Evolutionary conservation across 73 alveolate genomes (phyloP).

Genomic region (Paramecium caudatum): DNA sequence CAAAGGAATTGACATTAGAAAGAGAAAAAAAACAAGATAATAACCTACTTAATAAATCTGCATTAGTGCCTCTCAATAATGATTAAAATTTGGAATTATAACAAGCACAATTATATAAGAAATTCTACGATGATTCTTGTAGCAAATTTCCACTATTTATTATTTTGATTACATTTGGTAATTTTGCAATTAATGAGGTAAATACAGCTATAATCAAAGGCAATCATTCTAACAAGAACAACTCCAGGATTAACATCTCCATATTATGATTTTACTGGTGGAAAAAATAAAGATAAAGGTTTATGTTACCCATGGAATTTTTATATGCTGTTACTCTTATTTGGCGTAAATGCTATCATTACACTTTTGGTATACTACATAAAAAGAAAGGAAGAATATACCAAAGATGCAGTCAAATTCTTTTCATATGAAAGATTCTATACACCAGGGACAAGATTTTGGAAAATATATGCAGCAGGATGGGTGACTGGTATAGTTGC

Average conservation of each 20-base stretch:
- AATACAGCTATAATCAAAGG: neutral
- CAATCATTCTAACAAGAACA: neutral
- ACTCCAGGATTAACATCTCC: conserved; percentile 27
- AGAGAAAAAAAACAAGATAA: neutral
- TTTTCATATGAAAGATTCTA: conserved; percentile 30
- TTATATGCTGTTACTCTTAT: conserved; percentile 1
- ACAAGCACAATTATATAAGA: neutral
- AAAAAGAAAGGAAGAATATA: conserved; percentile 41
- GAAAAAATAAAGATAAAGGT: neutral
- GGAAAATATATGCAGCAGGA: conserved; percentile 39
- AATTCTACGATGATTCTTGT: neutral
- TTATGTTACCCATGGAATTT: conserved; percentile 8
- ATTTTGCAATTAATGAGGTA: conserved; percentile 43
- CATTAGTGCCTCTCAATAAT: neutral
- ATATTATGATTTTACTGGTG: neutral
- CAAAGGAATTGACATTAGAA: conserved; percentile 5
- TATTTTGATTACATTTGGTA: neutral
- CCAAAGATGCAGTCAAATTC: conserved; percentile 33
- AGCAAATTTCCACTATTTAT: neutral
- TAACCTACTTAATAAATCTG: neutral
- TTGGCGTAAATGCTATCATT: neutral
- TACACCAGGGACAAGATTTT: conserved; percentile 54
- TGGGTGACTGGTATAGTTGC: conserved; percentile 39
- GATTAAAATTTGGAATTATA: neutral
- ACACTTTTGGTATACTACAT: neutral